A percentile compares a stretch with the other conserved stretches of the same genome.
Evolutionary conservation across 495 filamentous ascomycete species (phyloP).

Genomic region (Aspergillus funiculosus): DNA sequence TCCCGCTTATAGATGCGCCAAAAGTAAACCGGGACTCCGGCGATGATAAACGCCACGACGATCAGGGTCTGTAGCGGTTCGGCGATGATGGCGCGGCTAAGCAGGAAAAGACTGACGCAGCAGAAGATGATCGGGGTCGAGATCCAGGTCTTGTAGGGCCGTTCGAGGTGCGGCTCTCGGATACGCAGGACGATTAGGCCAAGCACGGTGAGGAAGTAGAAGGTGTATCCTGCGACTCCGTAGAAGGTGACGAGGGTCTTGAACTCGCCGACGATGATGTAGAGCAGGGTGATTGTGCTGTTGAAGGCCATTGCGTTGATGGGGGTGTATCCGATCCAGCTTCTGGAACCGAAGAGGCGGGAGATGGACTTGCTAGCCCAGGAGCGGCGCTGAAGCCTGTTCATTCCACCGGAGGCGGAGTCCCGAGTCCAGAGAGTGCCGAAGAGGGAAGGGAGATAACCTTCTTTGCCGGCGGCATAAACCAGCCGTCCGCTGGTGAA

Average conservation of each 20-base stretch:
- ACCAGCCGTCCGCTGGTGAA: slow-evolving; percentile 90
- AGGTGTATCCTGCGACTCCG: slow-evolving; percentile 91
- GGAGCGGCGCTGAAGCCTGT: slow-evolving; percentile 50
- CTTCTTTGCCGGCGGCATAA: slow-evolving; percentile 92
- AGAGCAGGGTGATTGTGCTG: slow-evolving; percentile 59
- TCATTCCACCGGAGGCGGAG: slow-evolving; percentile 27
- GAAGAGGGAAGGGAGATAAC: slow-evolving; percentile 80
- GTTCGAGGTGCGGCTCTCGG: slow-evolving; percentile 78
- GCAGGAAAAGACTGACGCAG: slow-evolving; percentile 89
- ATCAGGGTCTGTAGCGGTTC: slow-evolving; percentile 84
- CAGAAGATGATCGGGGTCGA: slow-evolving; percentile 96
- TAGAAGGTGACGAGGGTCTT: slow-evolving; percentile 90
- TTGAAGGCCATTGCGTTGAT: slow-evolving; percentile 87
- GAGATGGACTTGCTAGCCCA: slow-evolving; percentile 54
- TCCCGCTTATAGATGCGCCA: slow-evolving; percentile 66
- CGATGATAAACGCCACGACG: slow-evolving; percentile 76
- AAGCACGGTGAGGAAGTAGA: slow-evolving; percentile 93
- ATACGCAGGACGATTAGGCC: slow-evolving; percentile 87
- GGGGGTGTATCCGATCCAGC: slow-evolving; percentile 69
- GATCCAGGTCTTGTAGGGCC: slow-evolving; percentile 94
- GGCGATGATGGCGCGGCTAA: slow-evolving; percentile 80
- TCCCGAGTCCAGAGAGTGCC: slow-evolving; percentile 72
- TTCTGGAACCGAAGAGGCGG: slow-evolving; percentile 53
- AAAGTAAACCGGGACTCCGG: slow-evolving; percentile 80
- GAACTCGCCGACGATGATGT: slow-evolving; percentile 85